A percentile compares a stretch with the other conserved stretches of the same genome.
phyloP scores from a whole-genome alignment of 768 basidiomycete species.

The Boletus reticulatus region DNA sequence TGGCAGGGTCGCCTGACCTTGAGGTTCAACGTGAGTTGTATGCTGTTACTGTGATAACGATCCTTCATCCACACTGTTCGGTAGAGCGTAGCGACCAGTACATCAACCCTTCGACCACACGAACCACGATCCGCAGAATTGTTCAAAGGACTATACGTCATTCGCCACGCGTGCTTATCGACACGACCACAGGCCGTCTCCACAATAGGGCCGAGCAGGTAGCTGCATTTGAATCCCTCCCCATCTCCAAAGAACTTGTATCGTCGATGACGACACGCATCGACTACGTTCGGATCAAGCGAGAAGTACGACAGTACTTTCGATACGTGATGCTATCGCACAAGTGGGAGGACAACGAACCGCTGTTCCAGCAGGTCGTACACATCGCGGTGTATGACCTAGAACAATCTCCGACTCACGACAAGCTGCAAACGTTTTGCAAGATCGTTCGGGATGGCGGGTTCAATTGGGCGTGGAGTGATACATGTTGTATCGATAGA shows the following conservation, averaged over 20 bases:
- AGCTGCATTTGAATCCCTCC: not conserved
- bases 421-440: not conserved
- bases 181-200: not conserved
- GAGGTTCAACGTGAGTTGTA: not conserved
- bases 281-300: not conserved
- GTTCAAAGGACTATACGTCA: not conserved
- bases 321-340: not conserved
- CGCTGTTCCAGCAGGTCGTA: not conserved
- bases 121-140: not conserved
- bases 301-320: not conserved
- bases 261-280: not conserved
- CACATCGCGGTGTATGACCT: not conserved
- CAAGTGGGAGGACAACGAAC: not conserved
- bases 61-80: not conserved
- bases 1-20: not conserved
- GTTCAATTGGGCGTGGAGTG: not conserved
- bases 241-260: not conserved
- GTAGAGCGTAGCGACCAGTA: not conserved
- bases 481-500: not conserved
- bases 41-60: too few relatives aligned
- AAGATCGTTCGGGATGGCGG: not conserved
- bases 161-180: not conserved
- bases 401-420: not conserved
- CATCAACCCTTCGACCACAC: not conserved
- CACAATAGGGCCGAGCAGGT: not conserved